A percentile compares a stretch with the other conserved stretches of the same genome.
phyloP scores from a whole-genome alignment of 140 eudicot species.

The Anethum foeniculum region DNA sequence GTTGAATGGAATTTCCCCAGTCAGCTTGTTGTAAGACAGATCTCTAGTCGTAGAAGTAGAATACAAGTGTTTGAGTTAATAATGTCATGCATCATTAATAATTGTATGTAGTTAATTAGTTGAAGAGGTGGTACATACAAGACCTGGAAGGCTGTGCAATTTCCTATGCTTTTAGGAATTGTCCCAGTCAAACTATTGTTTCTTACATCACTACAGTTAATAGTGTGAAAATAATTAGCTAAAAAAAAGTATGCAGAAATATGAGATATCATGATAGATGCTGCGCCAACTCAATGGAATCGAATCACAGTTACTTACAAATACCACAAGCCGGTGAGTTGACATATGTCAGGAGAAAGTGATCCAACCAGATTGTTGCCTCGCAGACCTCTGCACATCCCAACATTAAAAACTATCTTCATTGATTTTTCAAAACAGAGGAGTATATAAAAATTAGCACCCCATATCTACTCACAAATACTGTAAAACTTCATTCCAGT shows the following conservation, averaged over 20 bases:
- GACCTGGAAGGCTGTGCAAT: slow-evolving; percentile 96
- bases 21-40: slow-evolving; percentile 69
- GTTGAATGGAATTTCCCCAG: slow-evolving; percentile 85
- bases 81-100: not conserved
- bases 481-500: slow-evolving; percentile 93
- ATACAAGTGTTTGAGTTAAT: not conserved
- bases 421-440: not conserved
- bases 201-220: slow-evolving; percentile 67
- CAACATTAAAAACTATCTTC: not conserved
- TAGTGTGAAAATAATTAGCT: not conserved
- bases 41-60: slow-evolving; percentile 42
- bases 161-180: slow-evolving; percentile 83
- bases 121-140: slow-evolving; percentile 51
- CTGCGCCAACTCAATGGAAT: not conserved
- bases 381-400: slow-evolving; percentile 57
- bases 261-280: not conserved
- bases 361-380: slow-evolving; percentile 74
- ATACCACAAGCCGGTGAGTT: slow-evolving; percentile 93
- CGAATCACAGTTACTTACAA: slow-evolving; percentile 51
- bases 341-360: slow-evolving; percentile 87
- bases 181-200: slow-evolving; percentile 69
- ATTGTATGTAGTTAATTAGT: not conserved
- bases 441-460: not conserved
- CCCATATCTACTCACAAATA: slow-evolving; percentile 52
- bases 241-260: not conserved